phyloP scores from a whole-genome alignment of 306 rosid genomes.

The Mimosa pudica region DNA sequence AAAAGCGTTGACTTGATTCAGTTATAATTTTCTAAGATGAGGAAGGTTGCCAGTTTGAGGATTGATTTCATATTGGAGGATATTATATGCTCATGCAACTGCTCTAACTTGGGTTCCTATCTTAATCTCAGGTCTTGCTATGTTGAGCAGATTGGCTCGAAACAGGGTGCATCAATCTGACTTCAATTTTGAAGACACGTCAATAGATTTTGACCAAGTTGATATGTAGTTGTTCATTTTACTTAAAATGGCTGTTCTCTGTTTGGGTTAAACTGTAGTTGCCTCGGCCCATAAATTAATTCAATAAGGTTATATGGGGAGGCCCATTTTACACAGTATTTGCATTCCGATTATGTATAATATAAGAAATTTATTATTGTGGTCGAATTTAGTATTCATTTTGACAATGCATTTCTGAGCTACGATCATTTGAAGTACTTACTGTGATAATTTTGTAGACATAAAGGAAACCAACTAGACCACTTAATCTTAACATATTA shows the following conservation, averaged over 20 bases:
- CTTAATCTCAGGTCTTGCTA: constrained; percentile 66
- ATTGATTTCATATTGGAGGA: neutral
- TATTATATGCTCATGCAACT: constrained; percentile 1
- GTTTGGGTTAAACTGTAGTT: constrained; percentile 11
- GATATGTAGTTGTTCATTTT: no score
- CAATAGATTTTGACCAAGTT: constrained; percentile 65
- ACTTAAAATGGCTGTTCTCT: constrained; percentile 29
- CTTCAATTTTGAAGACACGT: constrained; percentile 50
- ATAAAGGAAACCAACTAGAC: no score
- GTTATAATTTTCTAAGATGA: neutral
- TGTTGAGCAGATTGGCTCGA: constrained; percentile 71
- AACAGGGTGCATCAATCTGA: constrained; percentile 68
- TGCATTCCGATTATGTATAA: neutral
- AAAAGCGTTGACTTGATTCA: neutral
- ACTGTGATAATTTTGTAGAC: no score
- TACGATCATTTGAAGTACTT: neutral
- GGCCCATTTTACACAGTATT: neutral
- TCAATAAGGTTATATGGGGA: neutral
- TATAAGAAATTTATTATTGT: neutral
- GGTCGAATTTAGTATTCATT: neutral
- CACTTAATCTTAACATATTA: no score
- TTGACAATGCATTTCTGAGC: neutral
- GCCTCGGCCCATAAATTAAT: neutral
- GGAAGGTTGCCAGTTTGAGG: neutral
- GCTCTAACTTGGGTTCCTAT: constrained; percentile 20